Percentiles rank a stretch among this genome's conserved stretches.
phyloP scores from a whole-genome alignment of 805 yeast species.

The Nakazawaea peltata region DNA sequence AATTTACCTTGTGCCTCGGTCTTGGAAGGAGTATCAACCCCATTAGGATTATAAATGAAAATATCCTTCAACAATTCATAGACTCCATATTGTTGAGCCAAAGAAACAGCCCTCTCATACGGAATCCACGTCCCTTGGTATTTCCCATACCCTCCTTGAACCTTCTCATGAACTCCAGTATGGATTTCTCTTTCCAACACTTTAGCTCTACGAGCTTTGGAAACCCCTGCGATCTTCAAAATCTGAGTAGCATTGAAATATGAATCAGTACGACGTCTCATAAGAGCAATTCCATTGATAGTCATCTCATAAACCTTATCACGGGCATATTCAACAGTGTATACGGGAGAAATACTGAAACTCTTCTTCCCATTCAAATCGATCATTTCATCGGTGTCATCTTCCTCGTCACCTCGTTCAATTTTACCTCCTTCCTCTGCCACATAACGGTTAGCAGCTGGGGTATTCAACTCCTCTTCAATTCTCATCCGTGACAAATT shows the following conservation, averaged over 20 bases:
- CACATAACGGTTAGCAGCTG: no score
- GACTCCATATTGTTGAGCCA: slow-evolving; percentile 56
- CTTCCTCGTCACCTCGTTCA: not conserved
- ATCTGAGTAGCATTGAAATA: slow-evolving; percentile 96
- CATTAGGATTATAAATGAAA: slow-evolving; percentile 32
- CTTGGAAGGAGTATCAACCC: slow-evolving; percentile 37
- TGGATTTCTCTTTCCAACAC: slow-evolving; percentile 93
- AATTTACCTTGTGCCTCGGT: slow-evolving; percentile 8
- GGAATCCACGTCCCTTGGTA: slow-evolving; percentile 99
- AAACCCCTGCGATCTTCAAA: slow-evolving; percentile 85
- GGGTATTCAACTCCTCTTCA: no score
- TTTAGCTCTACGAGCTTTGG: slow-evolving; percentile 89
- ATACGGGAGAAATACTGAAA: slow-evolving; percentile 29
- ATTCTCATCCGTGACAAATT: no score
- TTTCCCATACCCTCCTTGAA: slow-evolving; percentile 95
- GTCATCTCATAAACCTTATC: slow-evolving; percentile 78
- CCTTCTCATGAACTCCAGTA: slow-evolving; percentile 80
- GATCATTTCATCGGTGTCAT: slow-evolving; percentile 8
- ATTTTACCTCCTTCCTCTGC: no score
- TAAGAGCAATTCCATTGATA: slow-evolving; percentile 61
- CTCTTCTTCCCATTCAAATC: slow-evolving; percentile 1
- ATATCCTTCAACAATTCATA: slow-evolving; percentile 44
- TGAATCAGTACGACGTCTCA: slow-evolving; percentile 70
- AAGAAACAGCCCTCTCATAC: slow-evolving; percentile 56
- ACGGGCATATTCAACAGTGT: slow-evolving; percentile 73